Base-by-base conservation (phyloP, 768 basidiomycete genomes). In the Auriscalpium vulgare region DNA sequence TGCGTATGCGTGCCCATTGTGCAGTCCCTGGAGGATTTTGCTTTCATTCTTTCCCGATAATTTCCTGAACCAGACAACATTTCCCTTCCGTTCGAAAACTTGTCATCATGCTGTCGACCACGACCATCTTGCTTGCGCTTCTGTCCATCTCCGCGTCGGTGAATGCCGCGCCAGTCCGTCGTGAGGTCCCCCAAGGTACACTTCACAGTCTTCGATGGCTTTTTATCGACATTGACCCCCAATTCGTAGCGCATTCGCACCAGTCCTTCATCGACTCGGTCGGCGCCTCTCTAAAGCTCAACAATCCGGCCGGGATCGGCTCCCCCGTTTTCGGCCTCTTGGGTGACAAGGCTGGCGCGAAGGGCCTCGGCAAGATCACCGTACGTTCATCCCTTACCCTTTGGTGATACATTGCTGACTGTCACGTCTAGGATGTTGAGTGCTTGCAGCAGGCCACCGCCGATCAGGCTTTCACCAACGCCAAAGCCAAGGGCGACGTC, bases 391-490 rank as follows among this genome's bases (percentile, higher is more conserved):
- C 3, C 51, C 4, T 5, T 40, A 2, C 19, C 50, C 45, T 13
- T 19, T 11, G 45, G 1, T 37, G 16, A 7, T 8, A 36, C 44
- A 29, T 29, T 50, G 56, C 11, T 52, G 13, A 36, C 21, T 1
- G 29, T n/a, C 11, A 6, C 36, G 13, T 43, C 8, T 53, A 81
- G 78, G 77, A 85, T 62, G 66, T 78, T 9, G 79, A 77, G 53
- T 86, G 84, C 66, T 73, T 87, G 17, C 84, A 85, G 63, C 81
- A 83, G 71, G 81, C 79, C 0, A 79, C 76, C 7, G 83, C 83
- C 47, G 83, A 85, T 62, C 82, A 81, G 64, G 85, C 85, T 0
- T 88, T 87, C 72, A 83, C 83, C 37, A 87, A 87, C 65, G 84
- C 84, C 45, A 87, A 87, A 67, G 79, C 81, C 11, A 77, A 75